Evolutionary conservation across 257 asterid species (phyloP).

Genomic region (Rehmannia glutinosa): DNA sequence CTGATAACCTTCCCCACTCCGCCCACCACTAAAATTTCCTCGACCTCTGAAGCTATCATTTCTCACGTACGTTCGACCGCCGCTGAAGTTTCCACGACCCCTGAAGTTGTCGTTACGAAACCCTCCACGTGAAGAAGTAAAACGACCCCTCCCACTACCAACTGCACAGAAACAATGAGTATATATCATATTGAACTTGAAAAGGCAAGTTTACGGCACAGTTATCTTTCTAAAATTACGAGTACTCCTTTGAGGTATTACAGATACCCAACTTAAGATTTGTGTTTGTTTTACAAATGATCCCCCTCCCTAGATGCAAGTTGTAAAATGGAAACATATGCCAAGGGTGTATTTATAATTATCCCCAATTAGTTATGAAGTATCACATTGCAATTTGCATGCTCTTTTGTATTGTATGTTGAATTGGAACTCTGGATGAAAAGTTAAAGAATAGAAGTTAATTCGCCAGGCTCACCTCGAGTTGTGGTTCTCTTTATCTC

Average conservation of each 20-base stretch:
- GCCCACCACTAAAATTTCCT: slow-evolving; percentile 23
- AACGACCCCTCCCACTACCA: slow-evolving; percentile 50
- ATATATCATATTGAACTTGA: neutral
- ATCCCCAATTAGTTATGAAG: neutral
- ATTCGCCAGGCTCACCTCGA: slow-evolving; percentile 42
- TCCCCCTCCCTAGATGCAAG: too few species aligned
- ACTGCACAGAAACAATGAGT: slow-evolving; percentile 25
- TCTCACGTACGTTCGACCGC: slow-evolving; percentile 51
- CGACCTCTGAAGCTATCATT: slow-evolving; percentile 48
- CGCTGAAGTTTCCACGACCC: slow-evolving; percentile 51
- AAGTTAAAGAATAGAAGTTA: neutral
- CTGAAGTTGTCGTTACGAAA: slow-evolving; percentile 54
- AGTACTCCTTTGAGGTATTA: too few species aligned
- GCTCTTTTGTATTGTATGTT: neutral
- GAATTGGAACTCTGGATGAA: neutral
- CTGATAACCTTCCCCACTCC: slow-evolving; percentile 36
- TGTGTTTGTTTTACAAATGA: neutral
- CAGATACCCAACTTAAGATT: neutral
- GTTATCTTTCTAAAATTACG: too few species aligned
- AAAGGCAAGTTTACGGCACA: neutral
- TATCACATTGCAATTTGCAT: neutral
- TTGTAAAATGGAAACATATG: too few species aligned
- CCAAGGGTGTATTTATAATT: neutral
- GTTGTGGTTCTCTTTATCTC: slow-evolving; percentile 77
- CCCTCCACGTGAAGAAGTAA: slow-evolving; percentile 48